Evolutionary conservation across 768 basidiomycete species (phyloP), one percentile per base, ranked within the genome.

Genomic region (Tephrocybe sp.): DNA sequence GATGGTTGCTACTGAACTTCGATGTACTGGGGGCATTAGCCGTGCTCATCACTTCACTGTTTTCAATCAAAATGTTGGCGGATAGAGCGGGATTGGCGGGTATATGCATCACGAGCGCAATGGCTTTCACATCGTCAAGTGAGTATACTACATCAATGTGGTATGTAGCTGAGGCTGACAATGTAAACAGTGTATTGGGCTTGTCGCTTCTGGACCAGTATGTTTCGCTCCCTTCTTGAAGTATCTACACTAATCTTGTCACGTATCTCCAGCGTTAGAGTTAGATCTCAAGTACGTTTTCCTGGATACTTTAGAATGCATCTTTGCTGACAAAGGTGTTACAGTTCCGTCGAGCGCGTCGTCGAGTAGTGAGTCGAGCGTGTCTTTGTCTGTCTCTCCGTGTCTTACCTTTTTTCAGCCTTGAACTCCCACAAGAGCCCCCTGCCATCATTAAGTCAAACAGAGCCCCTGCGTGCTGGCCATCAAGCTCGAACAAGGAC

Each of bases 381-480:
- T 21, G 16, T 18, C 22, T 3, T 11, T 15, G 40, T 9, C 21
- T 27, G 15, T 26, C 4, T 24, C 39, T 53, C 41, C 42, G 45
- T 27, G 37, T 3, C 15, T 24, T 31, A 19, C 18, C 18, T 7
- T 19, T 19, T 4, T 34, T 6, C 32, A 76, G 74, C 55, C 69
- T 96, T 21, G 81, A 90, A 44, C 76, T 97, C 5, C 92, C 92
- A 0, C 90, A 92, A 64, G 92, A 96, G 62, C 87, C 94, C 0
- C 83, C 90, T 2, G 75, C 84, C 0, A 61, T 87, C 50, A 86
- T 93, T 41, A 86, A 92, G 55, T 77, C 78, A 0, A 79, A 78
- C 48, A 80, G 89, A 6, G 86, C 85, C 1, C 94, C 94, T 1
- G 94, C 93, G 0, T 94, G 94, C 60, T 97, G 94, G 94, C 94